phyloP scores from a whole-genome alignment of 176 grass and related monocot genomes.

The Musa beccarii region DNA sequence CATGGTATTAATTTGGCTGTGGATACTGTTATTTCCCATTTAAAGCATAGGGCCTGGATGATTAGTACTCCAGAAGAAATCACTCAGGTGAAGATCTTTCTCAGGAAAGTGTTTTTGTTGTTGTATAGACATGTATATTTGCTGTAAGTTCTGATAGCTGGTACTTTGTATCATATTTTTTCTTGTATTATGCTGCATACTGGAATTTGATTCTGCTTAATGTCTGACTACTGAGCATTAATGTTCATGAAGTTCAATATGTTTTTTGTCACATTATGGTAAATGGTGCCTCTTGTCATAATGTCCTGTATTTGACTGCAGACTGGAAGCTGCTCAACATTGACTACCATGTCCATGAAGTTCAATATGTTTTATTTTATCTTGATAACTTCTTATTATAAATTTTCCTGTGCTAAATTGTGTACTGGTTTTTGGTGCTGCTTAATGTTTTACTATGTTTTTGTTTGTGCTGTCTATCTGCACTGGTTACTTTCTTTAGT shows the following conservation, averaged over 20 bases:
- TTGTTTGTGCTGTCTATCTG: too few relatives aligned
- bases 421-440: neutral
- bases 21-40: constrained; percentile 47
- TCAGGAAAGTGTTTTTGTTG: neutral
- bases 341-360: too few relatives aligned
- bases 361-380: too few relatives aligned
- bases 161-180: neutral
- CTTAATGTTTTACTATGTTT: neutral
- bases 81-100: constrained; percentile 51
- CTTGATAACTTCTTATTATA: too few relatives aligned
- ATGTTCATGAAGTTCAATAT: neutral
- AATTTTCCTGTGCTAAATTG: neutral
- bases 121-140: neutral
- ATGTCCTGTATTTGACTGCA: too few relatives aligned
- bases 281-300: neutral
- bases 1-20: constrained; percentile 84
- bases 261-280: neutral
- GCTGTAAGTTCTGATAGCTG: neutral
- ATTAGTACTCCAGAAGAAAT: constrained; percentile 82
- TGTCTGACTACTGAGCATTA: neutral
- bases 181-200: neutral
- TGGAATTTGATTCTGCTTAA: neutral
- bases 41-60: constrained; percentile 71
- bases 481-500: neutral
- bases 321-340: too few relatives aligned